Evolutionary conservation across 805 yeast species (phyloP), one percentile per base, ranked within the genome.

Genomic region (Candida chauliodis): DNA sequence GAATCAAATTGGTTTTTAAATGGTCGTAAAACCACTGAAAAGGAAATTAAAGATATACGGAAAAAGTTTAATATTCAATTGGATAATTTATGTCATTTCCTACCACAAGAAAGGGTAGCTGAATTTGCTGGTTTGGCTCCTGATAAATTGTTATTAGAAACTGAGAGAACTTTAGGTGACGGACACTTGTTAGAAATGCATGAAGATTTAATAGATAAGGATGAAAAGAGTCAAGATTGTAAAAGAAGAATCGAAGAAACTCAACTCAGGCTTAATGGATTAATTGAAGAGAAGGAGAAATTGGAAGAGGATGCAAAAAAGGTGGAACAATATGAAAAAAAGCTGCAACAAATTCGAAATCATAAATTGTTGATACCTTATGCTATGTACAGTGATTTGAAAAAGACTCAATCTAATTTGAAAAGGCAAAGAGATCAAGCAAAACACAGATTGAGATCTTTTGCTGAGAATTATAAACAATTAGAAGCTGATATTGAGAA

Each of bases 101-200:
- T 93, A 39, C 96, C 99, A 0, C 99, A 93, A 56, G 98, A 91
- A 51, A 72, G 95, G 43, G 98, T 93, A 5, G 91, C 95, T 2
- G 88, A 86, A 47, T 93, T 93, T 66, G 95, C 97, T 0, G 76
- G 82, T 2, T 63, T 87, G 47, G 74, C 84, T 20, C 85, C 95
- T 1, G 89, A 84, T 45, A 78, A 79, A 43, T 63, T 91, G 7
- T 66, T 93, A 9, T 51, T 68, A 18, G 95, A 87, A 50, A 86
- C 95, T 1, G 87, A 89, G 52, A 65, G 91, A 42, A 88, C 96
- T 1, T 75, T 88, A 22, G 86, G 84, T 4, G 67, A 75, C 36
- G 75, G 81, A 2, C 69, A 74, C 26, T 61, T 90, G 46, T 55
- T 78, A 3, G 59, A 58, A 2, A 70, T 69, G 35, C 95, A 91